Evolutionary conservation across 345 rosid genomes (phyloP), one percentile per base, ranked within the genome.

Genomic region (Rubroshorea leprosula): DNA sequence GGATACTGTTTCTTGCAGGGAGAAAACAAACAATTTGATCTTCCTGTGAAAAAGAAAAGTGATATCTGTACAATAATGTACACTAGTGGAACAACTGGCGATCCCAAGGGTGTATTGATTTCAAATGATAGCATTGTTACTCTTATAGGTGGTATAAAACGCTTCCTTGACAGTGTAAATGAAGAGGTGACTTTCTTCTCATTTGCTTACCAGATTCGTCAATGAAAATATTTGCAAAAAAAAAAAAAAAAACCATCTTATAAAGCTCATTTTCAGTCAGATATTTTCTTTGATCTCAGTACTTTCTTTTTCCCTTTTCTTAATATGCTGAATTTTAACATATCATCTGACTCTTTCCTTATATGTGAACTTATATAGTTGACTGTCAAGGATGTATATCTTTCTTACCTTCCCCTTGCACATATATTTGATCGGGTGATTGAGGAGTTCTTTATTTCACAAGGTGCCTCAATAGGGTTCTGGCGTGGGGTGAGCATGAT

Each of bases 71-170:
- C 97, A 16, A 85, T 90, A 55, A 94, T 90, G 99, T 94, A 94
- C 64, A 94, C 99, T 44, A 94, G 99, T 57, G 99, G 99, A 66
- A 94, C 99, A 64, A 90, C 99, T 72, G 97, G 96, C 70, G 96
- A 94, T 75, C 99, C 99, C 19, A 94, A 87, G 68, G 99, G 99
- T 70, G 99, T 90, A 5, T 27, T 94, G 86, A 78, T 94, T 61
- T 83, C 99, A 72, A 94, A 94, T 77, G 83, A 84, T 3, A 85
- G 85, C 79, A 87, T 94, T 64, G 78, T 90, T 62, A 68, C 83
- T 73, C 62, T 87, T 27, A 71, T 90, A 57, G 90, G 86, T 54
- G 99, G 99, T 38, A 90, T 82, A 23, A 82, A 72, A 57, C 43
- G 65, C 59, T 62, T 87, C 20, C 71, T 93, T 52, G 79, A 74